Percentiles rank a stretch among this genome's conserved stretches.
Conservation (phyloP, 2,329 filamentous ascomycete species). For the Fusarium nodosum region DNA sequence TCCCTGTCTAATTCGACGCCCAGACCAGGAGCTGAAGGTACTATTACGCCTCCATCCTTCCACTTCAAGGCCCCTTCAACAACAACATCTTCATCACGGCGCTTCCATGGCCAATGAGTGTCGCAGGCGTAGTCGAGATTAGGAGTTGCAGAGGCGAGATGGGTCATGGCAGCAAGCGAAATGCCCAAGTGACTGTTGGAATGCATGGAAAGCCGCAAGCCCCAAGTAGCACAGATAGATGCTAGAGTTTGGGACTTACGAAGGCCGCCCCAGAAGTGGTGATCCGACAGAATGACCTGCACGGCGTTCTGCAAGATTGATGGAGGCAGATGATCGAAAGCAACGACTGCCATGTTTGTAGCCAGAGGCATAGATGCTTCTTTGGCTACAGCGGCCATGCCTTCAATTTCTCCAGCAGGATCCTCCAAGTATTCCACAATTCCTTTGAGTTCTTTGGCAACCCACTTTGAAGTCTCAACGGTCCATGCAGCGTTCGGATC, state of each 20-base stretch:
- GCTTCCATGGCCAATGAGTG: conserved; percentile 62
- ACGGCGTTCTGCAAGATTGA: conserved; percentile 57
- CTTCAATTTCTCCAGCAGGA: conserved; percentile 57
- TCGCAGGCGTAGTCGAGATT: conserved; percentile 61
- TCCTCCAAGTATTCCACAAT: conserved; percentile 59
- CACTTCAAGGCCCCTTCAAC: conserved; percentile 55
- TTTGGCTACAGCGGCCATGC: conserved; percentile 59
- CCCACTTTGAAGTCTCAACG: conserved; percentile 57
- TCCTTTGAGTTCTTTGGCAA: conserved; percentile 55
- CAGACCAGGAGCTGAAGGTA: conserved; percentile 54
- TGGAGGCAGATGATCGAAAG: conserved; percentile 56
- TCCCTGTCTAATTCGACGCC: conserved; percentile 57
- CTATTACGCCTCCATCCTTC: conserved; percentile 54
- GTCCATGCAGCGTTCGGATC: conserved; percentile 59
- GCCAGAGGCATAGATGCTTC: conserved; percentile 59
- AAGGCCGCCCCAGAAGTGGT: conserved; percentile 61
- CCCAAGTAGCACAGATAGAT: conserved; percentile 57
- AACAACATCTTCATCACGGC: conserved; percentile 58
- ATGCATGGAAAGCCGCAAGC: conserved; percentile 59
- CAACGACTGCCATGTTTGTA: conserved; percentile 60
- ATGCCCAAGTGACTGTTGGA: conserved; percentile 61
- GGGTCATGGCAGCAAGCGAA: conserved; percentile 60
- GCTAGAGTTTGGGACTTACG: conserved; percentile 58
- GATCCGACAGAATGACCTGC: conserved; percentile 58
- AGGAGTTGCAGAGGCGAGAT: conserved; percentile 57